Percentiles rank a stretch among this genome's conserved stretches.
These are phyloP conservation scores for Yamadazyma sp. DNA, from an alignment of 1,139 yeast genomes.

Conservation along the genomic window DNA sequence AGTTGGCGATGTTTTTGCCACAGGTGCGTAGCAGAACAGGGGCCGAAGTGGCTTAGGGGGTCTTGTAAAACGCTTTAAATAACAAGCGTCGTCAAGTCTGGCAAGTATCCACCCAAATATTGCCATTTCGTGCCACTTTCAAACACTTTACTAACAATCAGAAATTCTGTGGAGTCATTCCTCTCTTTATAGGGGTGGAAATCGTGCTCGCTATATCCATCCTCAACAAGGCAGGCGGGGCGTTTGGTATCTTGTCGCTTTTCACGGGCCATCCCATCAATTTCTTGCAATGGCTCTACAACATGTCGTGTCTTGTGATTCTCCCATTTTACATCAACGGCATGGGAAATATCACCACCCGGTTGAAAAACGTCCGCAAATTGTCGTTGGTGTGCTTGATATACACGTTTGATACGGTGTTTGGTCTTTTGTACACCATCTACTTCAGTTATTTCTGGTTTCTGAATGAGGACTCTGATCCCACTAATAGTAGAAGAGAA, in stretches of 20 bases:
- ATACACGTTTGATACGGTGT: constrained; percentile 64
- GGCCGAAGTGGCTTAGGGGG: too few species aligned
- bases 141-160: constrained; percentile 17
- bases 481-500: constrained; percentile 8
- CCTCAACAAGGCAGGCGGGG: constrained; percentile 86
- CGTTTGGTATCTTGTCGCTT: constrained; percentile 81
- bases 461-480: constrained; percentile 36
- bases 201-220: constrained; percentile 74
- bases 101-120: too few species aligned
- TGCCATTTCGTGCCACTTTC: too few species aligned
- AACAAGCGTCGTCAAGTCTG: too few species aligned
- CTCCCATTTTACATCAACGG: constrained; percentile 71
- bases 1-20: constrained; percentile 9
- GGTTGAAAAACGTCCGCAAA: constrained; percentile 34
- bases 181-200: constrained; percentile 87
- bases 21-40: constrained; percentile 9
- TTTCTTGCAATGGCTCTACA: constrained; percentile 80
- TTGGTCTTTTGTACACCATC: constrained; percentile 67
- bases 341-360: constrained; percentile 39
- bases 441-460: constrained; percentile 82
- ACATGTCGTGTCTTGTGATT: constrained; percentile 60
- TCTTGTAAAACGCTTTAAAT: neutral
- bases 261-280: constrained; percentile 88
- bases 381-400: constrained; percentile 63
- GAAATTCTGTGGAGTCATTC: constrained; percentile 63